Conservation (phyloP, 306 rosid genomes). For the Gillenia trifoliata region DNA sequence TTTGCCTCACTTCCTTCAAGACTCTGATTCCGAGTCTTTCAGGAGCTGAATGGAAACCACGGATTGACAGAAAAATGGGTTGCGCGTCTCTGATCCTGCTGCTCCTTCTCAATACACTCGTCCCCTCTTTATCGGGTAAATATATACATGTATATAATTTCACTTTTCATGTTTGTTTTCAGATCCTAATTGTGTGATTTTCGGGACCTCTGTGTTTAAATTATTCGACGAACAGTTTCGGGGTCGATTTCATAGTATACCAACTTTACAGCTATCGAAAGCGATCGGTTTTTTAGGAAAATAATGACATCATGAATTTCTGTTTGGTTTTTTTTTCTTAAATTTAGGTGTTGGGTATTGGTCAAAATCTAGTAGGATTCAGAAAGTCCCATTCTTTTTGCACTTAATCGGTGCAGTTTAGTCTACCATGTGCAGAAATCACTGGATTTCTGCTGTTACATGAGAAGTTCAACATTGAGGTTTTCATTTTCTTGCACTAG, state of each 20-base stretch:
- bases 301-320: too few relatives aligned
- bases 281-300: too few relatives aligned
- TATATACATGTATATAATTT: conserved; percentile 1
- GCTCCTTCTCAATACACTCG: conserved; percentile 41
- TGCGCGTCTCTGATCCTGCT: conserved; percentile 38
- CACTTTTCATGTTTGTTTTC: conserved; percentile 17
- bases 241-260: too few relatives aligned
- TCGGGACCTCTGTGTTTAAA: neutral
- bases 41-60: neutral
- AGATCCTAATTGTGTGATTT: conserved; percentile 7
- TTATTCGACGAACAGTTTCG: too few relatives aligned
- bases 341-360: neutral
- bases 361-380: neutral
- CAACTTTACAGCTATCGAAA: too few relatives aligned
- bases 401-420: neutral
- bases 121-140: conserved; percentile 50
- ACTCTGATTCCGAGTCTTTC: neutral
- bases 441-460: neutral
- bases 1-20: neutral
- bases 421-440: neutral
- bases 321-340: too few relatives aligned
- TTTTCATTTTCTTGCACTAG: neutral
- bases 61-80: conserved; percentile 28
- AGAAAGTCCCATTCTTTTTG: neutral
- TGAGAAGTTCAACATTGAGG: neutral